Base-by-base conservation (phyloP, 192 early-diverging fungal species). In the Mycoemilia scoparia region DNA sequence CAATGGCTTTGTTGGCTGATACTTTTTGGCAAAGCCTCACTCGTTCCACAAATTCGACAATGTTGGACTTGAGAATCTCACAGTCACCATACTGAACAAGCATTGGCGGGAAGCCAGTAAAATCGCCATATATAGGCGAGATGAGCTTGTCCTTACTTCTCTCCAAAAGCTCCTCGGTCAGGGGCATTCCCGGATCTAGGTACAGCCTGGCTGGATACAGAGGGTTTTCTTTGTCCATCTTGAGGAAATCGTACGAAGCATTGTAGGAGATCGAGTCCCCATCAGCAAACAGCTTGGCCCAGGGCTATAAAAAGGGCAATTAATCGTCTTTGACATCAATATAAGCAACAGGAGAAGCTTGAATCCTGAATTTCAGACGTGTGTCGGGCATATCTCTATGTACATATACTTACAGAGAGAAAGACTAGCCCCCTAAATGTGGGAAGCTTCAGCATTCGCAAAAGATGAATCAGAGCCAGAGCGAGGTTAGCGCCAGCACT, bases 401-500 rank as follows among this genome's bases (percentile, higher is more conserved):
- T 2, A 45, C 21, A 21, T 29, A 27, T 7, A 45, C 7, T 13
- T 9, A 47, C 46, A 0, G 41, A 49, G 7, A 49, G 4, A 12
- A 56, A 22, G 12, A 49, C 16, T 7, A 49, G 12, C 1, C 32
- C 54, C 1, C 33, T 21, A 0, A 29, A 27, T 17, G 13, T 10
- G 2, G 3, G 9, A 11, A 9, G 16, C 1, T 24, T n/a, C 3
- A 16, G 30, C 23, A 36, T 37, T 1, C 12, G 29, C 1, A 57
- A 39, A 13, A 50, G 19, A 6, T 45, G 24, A 8, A 39, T 5
- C n/a, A 57, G 38, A 3, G 18, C 17, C 5, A 57, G 13, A 11
- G 23, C 23, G 2, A 57, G 34, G 14, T 57, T 42, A 7, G 46
- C 47, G n/a, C 54, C 54, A 7, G 54, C 54, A 18, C 54, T 57